phyloP scores from a whole-genome alignment of 78 protist species.

The Pirum gemmata region DNA sequence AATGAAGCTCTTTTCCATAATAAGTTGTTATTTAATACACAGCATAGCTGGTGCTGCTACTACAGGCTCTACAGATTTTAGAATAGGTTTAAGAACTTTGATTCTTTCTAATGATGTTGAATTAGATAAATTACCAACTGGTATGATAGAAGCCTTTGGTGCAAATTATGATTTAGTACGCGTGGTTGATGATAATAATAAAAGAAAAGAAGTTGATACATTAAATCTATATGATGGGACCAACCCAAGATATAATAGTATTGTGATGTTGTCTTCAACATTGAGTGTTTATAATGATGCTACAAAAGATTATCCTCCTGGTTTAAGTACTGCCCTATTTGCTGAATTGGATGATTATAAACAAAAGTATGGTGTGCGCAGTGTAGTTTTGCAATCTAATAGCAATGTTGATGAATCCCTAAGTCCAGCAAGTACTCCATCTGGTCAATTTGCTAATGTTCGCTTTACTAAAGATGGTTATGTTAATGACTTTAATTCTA shows the following conservation, averaged over 20 bases:
- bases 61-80: too few species aligned
- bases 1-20: too few species aligned
- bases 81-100: neutral
- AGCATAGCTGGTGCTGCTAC: too few species aligned
- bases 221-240: neutral
- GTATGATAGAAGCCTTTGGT: constrained; percentile 3
- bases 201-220: neutral
- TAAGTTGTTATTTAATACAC: too few species aligned
- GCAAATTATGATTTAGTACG: neutral
- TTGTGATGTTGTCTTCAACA: constrained; percentile 4
- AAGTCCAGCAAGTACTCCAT: neutral
- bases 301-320: too few species aligned
- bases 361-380: constrained; percentile 23
- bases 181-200: neutral
- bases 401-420: neutral
- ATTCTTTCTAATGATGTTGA: neutral
- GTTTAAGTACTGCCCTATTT: too few species aligned
- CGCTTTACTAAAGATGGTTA: neutral
- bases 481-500: too few species aligned
- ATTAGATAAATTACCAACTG: neutral
- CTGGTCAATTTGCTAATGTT: neutral
- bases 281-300: neutral
- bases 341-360: neutral
- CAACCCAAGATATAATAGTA: constrained; percentile 12
- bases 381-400: constrained; percentile 1